phyloP scores from a whole-genome alignment of 2,329 filamentous ascomycete species.

The Colletotrichum simmondsii region DNA sequence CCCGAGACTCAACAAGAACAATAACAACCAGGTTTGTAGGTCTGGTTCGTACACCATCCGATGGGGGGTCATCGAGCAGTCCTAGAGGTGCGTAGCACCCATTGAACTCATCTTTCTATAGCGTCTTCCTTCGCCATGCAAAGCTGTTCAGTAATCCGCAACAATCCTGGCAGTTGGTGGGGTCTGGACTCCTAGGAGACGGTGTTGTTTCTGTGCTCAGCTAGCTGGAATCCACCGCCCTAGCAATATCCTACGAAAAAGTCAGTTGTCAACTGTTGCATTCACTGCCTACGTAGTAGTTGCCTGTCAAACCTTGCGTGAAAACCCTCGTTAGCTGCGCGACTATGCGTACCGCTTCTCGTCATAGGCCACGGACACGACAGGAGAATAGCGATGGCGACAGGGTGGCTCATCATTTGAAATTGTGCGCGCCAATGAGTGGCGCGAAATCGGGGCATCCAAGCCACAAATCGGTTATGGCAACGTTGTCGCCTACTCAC shows the following conservation, averaged over 20 bases:
- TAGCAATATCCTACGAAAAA: not conserved
- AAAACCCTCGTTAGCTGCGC: not conserved
- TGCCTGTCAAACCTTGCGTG: not conserved
- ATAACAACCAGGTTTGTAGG: not conserved
- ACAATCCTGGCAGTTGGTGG: not conserved
- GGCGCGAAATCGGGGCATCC: not conserved
- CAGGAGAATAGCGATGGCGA: not conserved
- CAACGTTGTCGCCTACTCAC: not conserved
- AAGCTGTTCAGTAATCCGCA: slow-evolving; percentile 22
- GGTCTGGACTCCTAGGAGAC: not conserved
- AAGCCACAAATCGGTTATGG: not conserved
- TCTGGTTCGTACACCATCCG: not conserved
- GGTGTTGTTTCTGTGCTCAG: not conserved
- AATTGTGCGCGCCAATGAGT: not conserved
- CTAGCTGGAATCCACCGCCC: not conserved
- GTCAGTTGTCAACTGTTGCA: not conserved
- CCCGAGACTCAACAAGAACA: not conserved
- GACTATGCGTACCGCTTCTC: not conserved
- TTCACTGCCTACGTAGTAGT: not conserved
- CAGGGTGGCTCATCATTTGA: not conserved
- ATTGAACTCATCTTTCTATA: not conserved
- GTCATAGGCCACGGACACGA: not conserved
- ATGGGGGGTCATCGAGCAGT: not conserved
- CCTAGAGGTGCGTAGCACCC: not conserved
- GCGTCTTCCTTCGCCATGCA: not conserved